Conservation (phyloP, 2,329 filamentous ascomycete genomes). For the Biscogniauxia mediterranea region DNA sequence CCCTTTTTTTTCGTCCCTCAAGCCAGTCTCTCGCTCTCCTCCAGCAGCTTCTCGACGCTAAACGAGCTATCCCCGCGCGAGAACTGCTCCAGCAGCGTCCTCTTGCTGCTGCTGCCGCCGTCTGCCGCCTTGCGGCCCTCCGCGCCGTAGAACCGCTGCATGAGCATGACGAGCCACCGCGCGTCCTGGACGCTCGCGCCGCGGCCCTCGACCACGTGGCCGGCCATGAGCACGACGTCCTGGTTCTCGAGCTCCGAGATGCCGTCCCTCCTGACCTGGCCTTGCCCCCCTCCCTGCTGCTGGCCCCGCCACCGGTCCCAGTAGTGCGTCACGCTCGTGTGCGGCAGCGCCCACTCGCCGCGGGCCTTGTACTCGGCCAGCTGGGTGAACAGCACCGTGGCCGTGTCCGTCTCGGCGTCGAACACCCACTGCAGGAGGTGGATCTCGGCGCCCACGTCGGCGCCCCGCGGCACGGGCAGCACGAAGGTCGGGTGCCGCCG, state of each 20-base stretch:
- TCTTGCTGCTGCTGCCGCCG: conserved; percentile 55
- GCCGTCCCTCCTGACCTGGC: conserved; percentile 15
- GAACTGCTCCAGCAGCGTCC: conserved; percentile 77
- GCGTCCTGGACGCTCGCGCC: conserved; percentile 79
- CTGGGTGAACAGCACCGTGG: conserved; percentile 87
- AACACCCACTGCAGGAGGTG: conserved; percentile 98
- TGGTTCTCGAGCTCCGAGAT: conserved; percentile 59
- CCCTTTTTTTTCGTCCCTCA: conserved; percentile 26
- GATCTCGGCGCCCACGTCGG: conserved; percentile 73
- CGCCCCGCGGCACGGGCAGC: conserved; percentile 71
- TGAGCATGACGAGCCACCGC: conserved; percentile 85
- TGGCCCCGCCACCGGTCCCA: conserved; percentile 49
- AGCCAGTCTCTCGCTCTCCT: conserved; percentile 81
- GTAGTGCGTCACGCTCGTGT: conserved; percentile 93
- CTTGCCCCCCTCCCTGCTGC: not conserved
- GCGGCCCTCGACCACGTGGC: conserved; percentile 70
- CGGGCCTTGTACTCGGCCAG: conserved; percentile 89
- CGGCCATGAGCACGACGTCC: conserved; percentile 82
- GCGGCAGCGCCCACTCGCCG: conserved; percentile 85
- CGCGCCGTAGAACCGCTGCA: conserved; percentile 86
- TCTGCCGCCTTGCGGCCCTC: conserved; percentile 51
- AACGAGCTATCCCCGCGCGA: conserved; percentile 74
- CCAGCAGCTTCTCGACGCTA: conserved; percentile 78
- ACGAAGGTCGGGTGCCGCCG: conserved; percentile 83
- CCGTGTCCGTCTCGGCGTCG: conserved; percentile 61